Base-by-base conservation (phyloP, 1,284 basidiomycete species). In the Tremellales sp. region DNA sequence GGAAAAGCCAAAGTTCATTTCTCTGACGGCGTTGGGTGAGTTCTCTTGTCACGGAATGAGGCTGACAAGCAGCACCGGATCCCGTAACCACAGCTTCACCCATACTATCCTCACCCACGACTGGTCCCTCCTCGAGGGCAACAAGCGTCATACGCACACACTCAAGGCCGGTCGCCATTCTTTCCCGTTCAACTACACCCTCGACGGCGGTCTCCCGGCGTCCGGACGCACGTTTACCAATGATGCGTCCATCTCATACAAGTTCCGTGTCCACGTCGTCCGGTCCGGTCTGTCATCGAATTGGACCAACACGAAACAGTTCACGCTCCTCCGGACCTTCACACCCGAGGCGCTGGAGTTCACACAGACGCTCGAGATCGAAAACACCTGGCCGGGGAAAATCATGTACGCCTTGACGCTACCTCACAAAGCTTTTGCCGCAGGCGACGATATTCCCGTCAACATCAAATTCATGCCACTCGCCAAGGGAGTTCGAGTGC, bases 341-440 rank as follows among this genome's bases (percentile, higher is more conserved):
- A 77, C 81, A 5, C 70, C 81, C 3, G 89, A 93, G 56, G 85
- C 91, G 1, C 80, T 94, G 59, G 92, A 95, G 71, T 95, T 89
- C 75, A 91, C 89, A 64, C 91, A 95, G 70, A 91, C 89, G 1
- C 79, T 94, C 50, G 92, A 97, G 70, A 77, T 79, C 44, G 90
- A 94, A 71, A 94, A 93, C 70, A 92, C 89, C 12, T 97, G 92
- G 92, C 91, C 92, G 0, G 86, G 86, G 32, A 97, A 94, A 74
- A 75, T 93, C 68, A 91, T 91, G 86, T 92, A 92, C 72, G 83
- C 84, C 6, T 81, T 93, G 61, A 73, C 73, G 0, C 52, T 74
- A 2, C 73, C 73, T 9, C 71, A 65, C 64, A 74, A 74, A 56
- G 92, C 91, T 0, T 95, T 87, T 81, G 87, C 89, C 0, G 86